These are phyloP conservation scores for Rhododendron williamsianum DNA, from an alignment of 148 eudicot species.

Conservation along the genomic window DNA sequence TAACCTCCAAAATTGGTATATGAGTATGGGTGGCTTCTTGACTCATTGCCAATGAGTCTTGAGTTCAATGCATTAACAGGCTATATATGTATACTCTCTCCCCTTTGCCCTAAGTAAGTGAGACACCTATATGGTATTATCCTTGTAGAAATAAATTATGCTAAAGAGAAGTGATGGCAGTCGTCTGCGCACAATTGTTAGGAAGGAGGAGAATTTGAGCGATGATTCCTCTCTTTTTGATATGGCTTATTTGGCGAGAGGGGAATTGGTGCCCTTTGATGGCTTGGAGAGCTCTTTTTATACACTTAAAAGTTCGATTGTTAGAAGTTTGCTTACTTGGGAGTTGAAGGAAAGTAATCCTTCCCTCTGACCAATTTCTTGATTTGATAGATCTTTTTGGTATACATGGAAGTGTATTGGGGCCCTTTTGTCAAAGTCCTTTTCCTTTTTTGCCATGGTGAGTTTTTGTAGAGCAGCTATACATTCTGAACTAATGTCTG, in stretches of 20 bases:
- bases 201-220: neutral
- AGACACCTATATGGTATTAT: neutral
- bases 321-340: neutral
- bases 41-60: neutral
- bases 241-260: too few relatives aligned
- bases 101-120: neutral
- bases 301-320: neutral
- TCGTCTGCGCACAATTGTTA: neutral
- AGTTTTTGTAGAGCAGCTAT: conserved; percentile 1
- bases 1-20: neutral
- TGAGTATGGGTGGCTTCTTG: neutral
- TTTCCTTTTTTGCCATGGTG: neutral
- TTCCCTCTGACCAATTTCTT: neutral
- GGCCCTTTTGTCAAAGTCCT: neutral
- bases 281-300: too few relatives aligned
- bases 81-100: neutral
- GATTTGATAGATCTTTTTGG: neutral
- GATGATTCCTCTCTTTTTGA: neutral
- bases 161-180: neutral
- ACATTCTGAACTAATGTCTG: conserved; percentile 7
- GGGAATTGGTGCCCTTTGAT: too few relatives aligned
- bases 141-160: neutral
- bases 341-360: neutral
- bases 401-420: neutral
- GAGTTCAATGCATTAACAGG: neutral